A percentile compares a stretch with the other conserved stretches of the same genome.
Evolutionary conservation across 78 protist genomes (phyloP).

Genomic region (Dictyostelium capitatum): DNA sequence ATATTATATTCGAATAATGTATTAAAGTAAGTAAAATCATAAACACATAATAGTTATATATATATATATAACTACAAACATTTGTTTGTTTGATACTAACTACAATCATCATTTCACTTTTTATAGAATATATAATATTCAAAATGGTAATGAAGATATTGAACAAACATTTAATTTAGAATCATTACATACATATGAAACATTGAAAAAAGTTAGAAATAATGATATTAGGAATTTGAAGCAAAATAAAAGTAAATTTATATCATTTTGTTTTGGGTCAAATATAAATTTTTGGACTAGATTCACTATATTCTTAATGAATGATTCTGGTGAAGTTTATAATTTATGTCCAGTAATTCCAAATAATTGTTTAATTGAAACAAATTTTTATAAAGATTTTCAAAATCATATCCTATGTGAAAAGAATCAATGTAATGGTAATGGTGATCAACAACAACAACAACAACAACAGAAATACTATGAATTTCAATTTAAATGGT

Average conservation of each 20-base stretch:
- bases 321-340: slow-evolving; percentile 8
- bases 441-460: not conserved
- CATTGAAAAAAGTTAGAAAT: slow-evolving; percentile 1
- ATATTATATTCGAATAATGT: slow-evolving; percentile 48
- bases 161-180: slow-evolving; percentile 58
- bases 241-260: not conserved
- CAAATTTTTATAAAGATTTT: not conserved
- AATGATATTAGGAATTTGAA: not conserved
- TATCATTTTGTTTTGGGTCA: slow-evolving; percentile 66
- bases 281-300: slow-evolving; percentile 57
- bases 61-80: too few species aligned
- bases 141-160: slow-evolving; percentile 16
- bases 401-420: slow-evolving; percentile 5
- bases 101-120: not conserved
- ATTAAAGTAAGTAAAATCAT: slow-evolving; percentile 63
- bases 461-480: slow-evolving; percentile 11
- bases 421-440: not conserved
- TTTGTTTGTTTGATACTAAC: too few species aligned
- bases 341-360: slow-evolving; percentile 58
- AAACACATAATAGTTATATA: too few species aligned
- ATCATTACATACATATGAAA: slow-evolving; percentile 3
- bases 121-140: slow-evolving; percentile 38
- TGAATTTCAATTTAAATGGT: slow-evolving; percentile 41
- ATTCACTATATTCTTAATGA: slow-evolving; percentile 34
- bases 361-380: slow-evolving; percentile 28